Percentiles rank a stretch among this genome's conserved stretches.
Evolutionary conservation across 345 rosid genomes (phyloP).

Genomic region (Rhodamnia rubescens): DNA sequence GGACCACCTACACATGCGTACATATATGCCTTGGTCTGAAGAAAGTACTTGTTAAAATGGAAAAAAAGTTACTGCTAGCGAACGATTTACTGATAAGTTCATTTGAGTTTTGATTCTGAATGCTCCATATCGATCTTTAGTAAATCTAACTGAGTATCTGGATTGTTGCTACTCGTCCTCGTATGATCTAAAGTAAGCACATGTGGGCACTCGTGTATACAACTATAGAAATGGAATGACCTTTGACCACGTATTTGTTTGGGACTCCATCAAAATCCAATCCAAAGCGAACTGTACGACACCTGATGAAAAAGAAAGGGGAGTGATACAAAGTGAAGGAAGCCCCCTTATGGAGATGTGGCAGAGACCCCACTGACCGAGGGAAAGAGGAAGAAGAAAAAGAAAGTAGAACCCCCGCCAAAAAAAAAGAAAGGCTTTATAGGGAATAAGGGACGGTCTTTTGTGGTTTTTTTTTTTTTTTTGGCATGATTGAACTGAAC

Average conservation of each 20-base stretch:
- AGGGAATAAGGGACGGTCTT: conserved; percentile 35
- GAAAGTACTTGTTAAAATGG: neutral
- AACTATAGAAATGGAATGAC: conserved; percentile 20
- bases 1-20: neutral
- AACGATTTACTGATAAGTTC: neutral
- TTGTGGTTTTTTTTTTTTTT: neutral
- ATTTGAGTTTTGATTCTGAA: too few relatives aligned
- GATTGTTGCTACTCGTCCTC: neutral
- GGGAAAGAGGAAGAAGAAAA: conserved; percentile 3
- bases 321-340: conserved; percentile 25
- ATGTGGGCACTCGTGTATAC: neutral
- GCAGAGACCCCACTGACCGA: conserved; percentile 23
- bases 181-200: neutral
- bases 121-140: neutral
- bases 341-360: conserved; percentile 12
- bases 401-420: neutral
- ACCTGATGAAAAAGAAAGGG: neutral
- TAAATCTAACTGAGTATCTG: neutral
- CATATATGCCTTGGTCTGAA: neutral
- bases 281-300: conserved; percentile 1
- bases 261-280: neutral
- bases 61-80: neutral
- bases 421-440: conserved; percentile 19
- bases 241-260: conserved; percentile 7
- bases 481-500: conserved; percentile 41